Base-by-base conservation (phyloP, 1,284 basidiomycete species). In the Ganoderma sinense region DNA sequence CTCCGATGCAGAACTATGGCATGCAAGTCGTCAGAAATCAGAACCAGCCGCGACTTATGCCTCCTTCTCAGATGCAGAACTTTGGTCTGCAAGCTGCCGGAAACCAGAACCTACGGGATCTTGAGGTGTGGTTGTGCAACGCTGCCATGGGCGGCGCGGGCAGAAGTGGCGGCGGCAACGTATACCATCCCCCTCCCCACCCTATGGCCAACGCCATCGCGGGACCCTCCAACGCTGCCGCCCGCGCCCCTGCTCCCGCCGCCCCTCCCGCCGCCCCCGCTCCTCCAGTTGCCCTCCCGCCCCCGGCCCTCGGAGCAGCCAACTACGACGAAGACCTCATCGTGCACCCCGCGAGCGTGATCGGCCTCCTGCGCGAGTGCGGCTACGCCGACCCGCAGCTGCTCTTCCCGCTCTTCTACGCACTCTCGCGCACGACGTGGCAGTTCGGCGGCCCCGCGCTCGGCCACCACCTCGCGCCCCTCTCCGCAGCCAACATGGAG, bases 331-430 rank as follows among this genome's bases (percentile, higher is more conserved):
- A 77, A 31, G 74, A 77, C 70, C 60, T 72, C 48, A 71, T 75
- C 68, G 73, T 78, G 14, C 75, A 77, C 60, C 78, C 78, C 14
- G 78, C 76, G 16, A 68, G 65, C 59, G 76, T 77, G 39, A 77
- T 79, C 69, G 71, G 72, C 14, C 75, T 80, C 36, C 78, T 80
- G 14, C 75, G 78, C 63, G 70, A 75, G 26, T 75, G 73, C 64
- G 70, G 68, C n/a, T 76, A 74, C 68, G 31, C 41, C 51, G 68
- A 74, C 45, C 29, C 67, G 8, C 65, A 68, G n/a, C 62, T 77
- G 10, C 71, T 78, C 58, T 70, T 73, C 53, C 73, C 78, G 26
- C 72, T 79, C 59, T 78, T 78, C 75, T 79, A 79, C 68, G 76
- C 75, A 13, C 73, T 80, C 41, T 77, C 73, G 65, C 70, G 74